Base-by-base conservation (phyloP, 2,329 filamentous ascomycete genomes). In the Neofusicoccum cordaticola region DNA sequence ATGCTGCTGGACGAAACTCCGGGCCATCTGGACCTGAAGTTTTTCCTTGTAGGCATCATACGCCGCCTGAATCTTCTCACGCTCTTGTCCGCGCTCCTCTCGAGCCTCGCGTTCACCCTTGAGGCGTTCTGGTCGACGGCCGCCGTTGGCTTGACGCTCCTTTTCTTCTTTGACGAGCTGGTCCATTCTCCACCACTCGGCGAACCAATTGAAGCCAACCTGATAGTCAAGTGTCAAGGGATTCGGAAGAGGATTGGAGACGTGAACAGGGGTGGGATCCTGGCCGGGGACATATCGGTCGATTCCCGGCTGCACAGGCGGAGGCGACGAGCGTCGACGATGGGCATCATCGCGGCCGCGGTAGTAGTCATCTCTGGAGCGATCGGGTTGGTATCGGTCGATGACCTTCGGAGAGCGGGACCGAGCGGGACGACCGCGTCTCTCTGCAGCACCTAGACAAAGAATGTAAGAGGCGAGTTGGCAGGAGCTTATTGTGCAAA, bases 1-100 rank as follows among this genome's bases (percentile, higher is more conserved):
- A 79, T 99, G 95, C 71, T 93, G 90, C 57, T 90, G 87, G 47
- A 99, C 95, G 75, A 99, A 99, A 1, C 86, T 83, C 68, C 93
- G 88, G 0, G 95, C 93, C 90, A 97, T 94, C 69, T 85, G 85
- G 41, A 87, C 80, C 69, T 88, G 86, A 11, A 88, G 79, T 66
- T 88, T 86, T 70, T 85, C 84, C 73, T 89, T 89, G 79, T 89
- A 89, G 45, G 82, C 76, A 70, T 89, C 86, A 66, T 89, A 89
- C 2, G 86, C 86, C 22, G 82, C 81, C 70, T 94, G 91, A 22
- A 94, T 94, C 76, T 87, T 89, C 58, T 87, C 86, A 75, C 92
- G 90, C 76, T 94, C 91, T 73, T 89, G 90, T 31, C 92, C 90
- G 35, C 90, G 87, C 69, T 93, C 90, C 73, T 93, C 91, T 67